Conservation (phyloP, 2,329 filamentous ascomycete genomes). For the Xylaria hypoxylon region DNA sequence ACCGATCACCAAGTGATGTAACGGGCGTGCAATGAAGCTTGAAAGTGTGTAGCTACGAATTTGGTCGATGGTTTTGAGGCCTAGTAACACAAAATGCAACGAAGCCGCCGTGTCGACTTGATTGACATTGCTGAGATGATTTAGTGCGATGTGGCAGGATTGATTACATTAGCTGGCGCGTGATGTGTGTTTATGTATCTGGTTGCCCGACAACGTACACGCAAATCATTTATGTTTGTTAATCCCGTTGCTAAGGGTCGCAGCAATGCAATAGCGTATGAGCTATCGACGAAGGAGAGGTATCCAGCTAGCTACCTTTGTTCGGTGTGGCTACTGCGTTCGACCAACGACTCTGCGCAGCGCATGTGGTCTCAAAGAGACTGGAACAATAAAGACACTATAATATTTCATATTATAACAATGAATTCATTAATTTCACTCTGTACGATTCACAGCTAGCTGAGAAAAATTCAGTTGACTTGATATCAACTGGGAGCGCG, state of each 20-base stretch:
- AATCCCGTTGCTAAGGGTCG: not conserved
- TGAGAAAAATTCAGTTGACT: not conserved
- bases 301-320: slow-evolving; percentile 16
- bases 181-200: slow-evolving; percentile 4
- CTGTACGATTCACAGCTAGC: not conserved
- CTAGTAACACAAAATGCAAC: not conserved
- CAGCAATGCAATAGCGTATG: not conserved
- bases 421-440: slow-evolving; percentile 11
- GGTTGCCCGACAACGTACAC: slow-evolving; percentile 10
- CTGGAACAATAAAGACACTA: slow-evolving; percentile 17
- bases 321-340: slow-evolving; percentile 23
- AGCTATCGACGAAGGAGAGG: not conserved
- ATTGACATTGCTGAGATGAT: slow-evolving; percentile 3
- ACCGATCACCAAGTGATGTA: not conserved
- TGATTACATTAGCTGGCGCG: slow-evolving; percentile 24
- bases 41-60: not conserved
- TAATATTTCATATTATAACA: not conserved
- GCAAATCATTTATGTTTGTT: not conserved
- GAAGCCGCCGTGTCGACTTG: not conserved
- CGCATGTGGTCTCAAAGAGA: slow-evolving; percentile 16
- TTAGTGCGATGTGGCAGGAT: not conserved
- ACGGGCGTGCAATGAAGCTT: not conserved
- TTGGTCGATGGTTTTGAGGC: not conserved
- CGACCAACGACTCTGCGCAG: slow-evolving; percentile 10
- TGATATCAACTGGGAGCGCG: not conserved